phyloP scores from a whole-genome alignment of 2,329 filamentous ascomycete genomes.

The Sordariomycetes sp. region DNA sequence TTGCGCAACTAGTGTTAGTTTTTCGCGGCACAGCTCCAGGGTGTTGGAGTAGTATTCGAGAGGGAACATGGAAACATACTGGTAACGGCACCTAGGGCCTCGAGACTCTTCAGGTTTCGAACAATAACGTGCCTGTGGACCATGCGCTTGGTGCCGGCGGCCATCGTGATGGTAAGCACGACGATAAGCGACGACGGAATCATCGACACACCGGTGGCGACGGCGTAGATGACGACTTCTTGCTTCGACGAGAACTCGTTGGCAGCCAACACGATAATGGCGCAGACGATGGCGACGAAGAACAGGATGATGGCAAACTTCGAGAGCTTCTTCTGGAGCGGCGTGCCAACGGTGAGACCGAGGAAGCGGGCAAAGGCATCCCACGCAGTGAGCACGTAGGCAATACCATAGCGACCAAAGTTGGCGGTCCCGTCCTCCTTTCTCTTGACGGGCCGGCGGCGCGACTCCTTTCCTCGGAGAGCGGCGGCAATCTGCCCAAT shows the following conservation, averaged over 20 bases:
- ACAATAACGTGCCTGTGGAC: constrained; percentile 41
- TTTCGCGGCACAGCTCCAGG: neutral
- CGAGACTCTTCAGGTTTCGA: constrained; percentile 37
- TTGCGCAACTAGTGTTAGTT: neutral
- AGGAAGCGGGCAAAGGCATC: constrained; percentile 33
- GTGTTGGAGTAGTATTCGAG: neutral
- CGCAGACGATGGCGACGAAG: constrained; percentile 39
- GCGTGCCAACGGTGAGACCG: constrained; percentile 47
- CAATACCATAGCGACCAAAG: constrained; percentile 19
- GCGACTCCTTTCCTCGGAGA: constrained; percentile 19
- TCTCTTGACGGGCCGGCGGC: constrained; percentile 4
- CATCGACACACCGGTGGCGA: constrained; percentile 35
- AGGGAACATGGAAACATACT: constrained; percentile 19
- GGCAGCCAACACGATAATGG: constrained; percentile 31
- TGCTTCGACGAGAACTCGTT: constrained; percentile 26
- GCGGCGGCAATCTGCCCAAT: constrained; percentile 48
- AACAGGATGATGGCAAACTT: constrained; percentile 61
- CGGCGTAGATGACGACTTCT: constrained; percentile 32
- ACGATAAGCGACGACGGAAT: constrained; percentile 37
- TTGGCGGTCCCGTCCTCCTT: constrained; percentile 24
- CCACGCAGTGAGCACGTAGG: constrained; percentile 23
- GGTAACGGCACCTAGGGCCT: constrained; percentile 33
- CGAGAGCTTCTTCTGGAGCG: constrained; percentile 58
- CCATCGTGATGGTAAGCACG: constrained; percentile 50
- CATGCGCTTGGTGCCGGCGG: constrained; percentile 43